Evolutionary conservation across 2,329 filamentous ascomycete genomes (phyloP).

Genomic region (Exophiala bonariae): DNA sequence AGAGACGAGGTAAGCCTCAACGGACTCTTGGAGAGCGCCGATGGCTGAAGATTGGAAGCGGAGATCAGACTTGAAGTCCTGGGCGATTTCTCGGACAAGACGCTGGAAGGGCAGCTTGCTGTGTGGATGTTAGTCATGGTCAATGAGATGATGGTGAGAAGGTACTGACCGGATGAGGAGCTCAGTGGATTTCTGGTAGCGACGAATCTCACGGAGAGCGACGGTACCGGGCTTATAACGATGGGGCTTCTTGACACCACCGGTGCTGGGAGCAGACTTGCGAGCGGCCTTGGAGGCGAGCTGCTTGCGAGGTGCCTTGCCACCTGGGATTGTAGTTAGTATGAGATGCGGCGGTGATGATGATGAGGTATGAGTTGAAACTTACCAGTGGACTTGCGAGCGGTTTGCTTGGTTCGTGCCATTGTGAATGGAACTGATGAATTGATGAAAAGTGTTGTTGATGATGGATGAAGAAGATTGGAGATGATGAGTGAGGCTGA

Average conservation of each 20-base stretch:
- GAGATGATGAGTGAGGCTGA: constrained; percentile 33
- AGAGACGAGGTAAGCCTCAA: constrained; percentile 97
- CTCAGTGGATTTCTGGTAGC: constrained; percentile 97
- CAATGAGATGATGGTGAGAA: constrained; percentile 62
- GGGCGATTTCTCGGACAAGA: constrained; percentile 93
- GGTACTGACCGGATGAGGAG: constrained; percentile 71
- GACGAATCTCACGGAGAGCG: constrained; percentile 97
- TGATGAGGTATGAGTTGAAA: not conserved
- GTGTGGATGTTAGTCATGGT: constrained; percentile 88
- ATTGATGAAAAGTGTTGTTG: constrained; percentile 15
- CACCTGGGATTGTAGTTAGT: constrained; percentile 46
- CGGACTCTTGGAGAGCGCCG: constrained; percentile 94
- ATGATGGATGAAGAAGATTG: constrained; percentile 37
- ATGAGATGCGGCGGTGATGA: constrained; percentile 25
- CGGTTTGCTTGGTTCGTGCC: constrained; percentile 56
- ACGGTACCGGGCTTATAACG: constrained; percentile 89
- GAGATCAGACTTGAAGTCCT: constrained; percentile 92
- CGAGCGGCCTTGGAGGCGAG: constrained; percentile 98
- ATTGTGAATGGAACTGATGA: constrained; percentile 37
- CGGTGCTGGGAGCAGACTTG: constrained; percentile 96
- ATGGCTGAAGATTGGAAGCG: constrained; percentile 99
- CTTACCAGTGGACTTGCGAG: constrained; percentile 44
- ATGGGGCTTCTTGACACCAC: constrained; percentile 95
- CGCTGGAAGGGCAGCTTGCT: constrained; percentile 98
- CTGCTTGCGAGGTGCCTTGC: constrained; percentile 84